Percentiles rank a stretch among this genome's conserved stretches.
Conservation (phyloP, 2,329 filamentous ascomycete genomes). For the Penicillium crustosum region DNA sequence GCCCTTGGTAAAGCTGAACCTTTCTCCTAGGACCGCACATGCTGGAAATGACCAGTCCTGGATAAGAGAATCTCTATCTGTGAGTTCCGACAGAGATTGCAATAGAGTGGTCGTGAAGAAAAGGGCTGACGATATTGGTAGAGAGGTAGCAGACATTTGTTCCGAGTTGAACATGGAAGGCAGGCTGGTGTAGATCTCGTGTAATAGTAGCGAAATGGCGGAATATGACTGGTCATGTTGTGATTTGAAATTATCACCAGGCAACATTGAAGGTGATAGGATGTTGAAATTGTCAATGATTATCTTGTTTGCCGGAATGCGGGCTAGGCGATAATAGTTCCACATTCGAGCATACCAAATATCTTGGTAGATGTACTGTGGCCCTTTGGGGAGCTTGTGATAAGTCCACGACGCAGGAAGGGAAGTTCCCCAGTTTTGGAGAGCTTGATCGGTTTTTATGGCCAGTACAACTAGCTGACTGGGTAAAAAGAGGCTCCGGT, state of each 20-base stretch:
- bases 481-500: not conserved
- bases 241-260: not conserved
- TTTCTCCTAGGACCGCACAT: not conserved
- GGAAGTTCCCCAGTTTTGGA: not conserved
- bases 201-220: not conserved
- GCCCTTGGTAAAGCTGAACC: not conserved
- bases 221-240: not conserved
- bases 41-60: not conserved
- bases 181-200: not conserved
- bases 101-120: not conserved
- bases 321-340: conserved; percentile 8
- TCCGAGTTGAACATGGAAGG: conserved; percentile 7
- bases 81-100: not conserved
- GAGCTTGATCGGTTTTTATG: not conserved
- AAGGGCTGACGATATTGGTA: not conserved
- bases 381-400: not conserved
- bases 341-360: conserved; percentile 5
- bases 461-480: not conserved
- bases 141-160: not conserved
- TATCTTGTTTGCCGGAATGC: not conserved
- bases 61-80: not conserved
- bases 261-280: not conserved
- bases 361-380: not conserved
- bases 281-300: not conserved
- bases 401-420: not conserved